Percentiles rank a stretch among this genome's conserved stretches.
Evolutionary conservation across 2,329 filamentous ascomycete species (phyloP).

Genomic region (Penicillium sp.): DNA sequence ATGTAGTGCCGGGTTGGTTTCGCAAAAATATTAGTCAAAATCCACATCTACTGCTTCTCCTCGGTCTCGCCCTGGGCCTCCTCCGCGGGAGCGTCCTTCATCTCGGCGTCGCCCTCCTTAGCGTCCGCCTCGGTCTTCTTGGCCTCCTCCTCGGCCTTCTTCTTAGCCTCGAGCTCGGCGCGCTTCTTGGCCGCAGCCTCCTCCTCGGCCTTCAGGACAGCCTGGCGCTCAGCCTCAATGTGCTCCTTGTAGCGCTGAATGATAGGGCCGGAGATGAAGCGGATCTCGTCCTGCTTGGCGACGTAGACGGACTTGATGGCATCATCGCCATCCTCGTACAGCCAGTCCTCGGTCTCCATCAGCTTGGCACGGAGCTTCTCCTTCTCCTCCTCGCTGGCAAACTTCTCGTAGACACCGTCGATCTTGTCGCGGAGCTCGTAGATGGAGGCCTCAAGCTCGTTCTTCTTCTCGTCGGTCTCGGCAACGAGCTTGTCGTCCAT

Average conservation of each 20-base stretch:
- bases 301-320: conserved; percentile 89
- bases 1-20: background rate
- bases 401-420: conserved; percentile 66
- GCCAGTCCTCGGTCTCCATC: conserved; percentile 67
- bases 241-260: conserved; percentile 90
- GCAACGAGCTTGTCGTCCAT: conserved; percentile 98
- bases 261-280: conserved; percentile 82
- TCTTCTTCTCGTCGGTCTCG: conserved; percentile 99
- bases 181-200: conserved; percentile 58
- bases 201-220: conserved; percentile 62
- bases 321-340: conserved; percentile 96
- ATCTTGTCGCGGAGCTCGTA: conserved; percentile 96
- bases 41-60: conserved; percentile 36
- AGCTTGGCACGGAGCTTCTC: conserved; percentile 45
- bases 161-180: conserved; percentile 67
- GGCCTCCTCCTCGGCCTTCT: conserved; percentile 61
- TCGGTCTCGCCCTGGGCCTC: conserved; percentile 32
- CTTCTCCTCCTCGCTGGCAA: conserved; percentile 85
- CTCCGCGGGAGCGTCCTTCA: conserved; percentile 54
- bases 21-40: background rate
- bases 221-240: conserved; percentile 77
- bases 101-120: conserved; percentile 49
- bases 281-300: conserved; percentile 93
- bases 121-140: conserved; percentile 49
- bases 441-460: conserved; percentile 95